Percentiles rank a stretch among this genome's conserved stretches.
These are phyloP conservation scores for Erythrobasidium hasegawianum DNA, from an alignment of 1,284 basidiomycete species.

Conservation along the genomic window DNA sequence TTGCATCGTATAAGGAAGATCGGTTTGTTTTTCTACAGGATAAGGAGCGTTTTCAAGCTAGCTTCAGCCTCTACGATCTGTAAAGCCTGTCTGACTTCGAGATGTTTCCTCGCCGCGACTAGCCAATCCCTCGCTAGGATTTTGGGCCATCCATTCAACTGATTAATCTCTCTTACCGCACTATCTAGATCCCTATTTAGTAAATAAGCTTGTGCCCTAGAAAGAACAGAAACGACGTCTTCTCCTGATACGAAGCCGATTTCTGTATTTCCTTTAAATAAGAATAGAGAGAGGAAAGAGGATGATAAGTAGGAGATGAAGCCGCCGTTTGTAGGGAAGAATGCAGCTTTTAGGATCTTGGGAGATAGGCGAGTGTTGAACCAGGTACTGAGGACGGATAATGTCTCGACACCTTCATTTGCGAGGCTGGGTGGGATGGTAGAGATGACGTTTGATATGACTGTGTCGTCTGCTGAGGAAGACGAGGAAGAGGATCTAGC, in stretches of 20 bases:
- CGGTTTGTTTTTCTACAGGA: constrained; percentile 13
- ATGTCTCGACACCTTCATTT: constrained; percentile 81
- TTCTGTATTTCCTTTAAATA: constrained; percentile 61
- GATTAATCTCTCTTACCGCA: constrained; percentile 83
- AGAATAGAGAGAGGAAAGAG: constrained; percentile 66
- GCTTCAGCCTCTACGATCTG: constrained; percentile 56
- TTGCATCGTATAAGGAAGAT: too few relatives aligned
- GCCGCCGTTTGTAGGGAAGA: constrained; percentile 85
- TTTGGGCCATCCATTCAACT: constrained; percentile 64
- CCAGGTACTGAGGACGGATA: constrained; percentile 83
- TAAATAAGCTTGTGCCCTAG: constrained; percentile 83
- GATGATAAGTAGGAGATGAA: constrained; percentile 83
- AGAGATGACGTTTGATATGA: constrained; percentile 66
- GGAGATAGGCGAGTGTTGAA: constrained; percentile 81
- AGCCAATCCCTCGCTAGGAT: constrained; percentile 85
- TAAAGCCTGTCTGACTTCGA: constrained; percentile 90
- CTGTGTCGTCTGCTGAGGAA: constrained; percentile 39
- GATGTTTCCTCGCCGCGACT: constrained; percentile 74
- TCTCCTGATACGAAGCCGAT: constrained; percentile 65
- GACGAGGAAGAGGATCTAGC: constrained; percentile 35
- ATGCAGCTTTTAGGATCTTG: constrained; percentile 76
- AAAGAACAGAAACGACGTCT: constrained; percentile 80
- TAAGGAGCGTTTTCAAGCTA: constrained; percentile 24
- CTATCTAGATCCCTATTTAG: constrained; percentile 89
- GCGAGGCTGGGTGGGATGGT: constrained; percentile 61